phyloP scores from a whole-genome alignment of 148 eudicot genomes.

The Amaranthus cruentus region DNA sequence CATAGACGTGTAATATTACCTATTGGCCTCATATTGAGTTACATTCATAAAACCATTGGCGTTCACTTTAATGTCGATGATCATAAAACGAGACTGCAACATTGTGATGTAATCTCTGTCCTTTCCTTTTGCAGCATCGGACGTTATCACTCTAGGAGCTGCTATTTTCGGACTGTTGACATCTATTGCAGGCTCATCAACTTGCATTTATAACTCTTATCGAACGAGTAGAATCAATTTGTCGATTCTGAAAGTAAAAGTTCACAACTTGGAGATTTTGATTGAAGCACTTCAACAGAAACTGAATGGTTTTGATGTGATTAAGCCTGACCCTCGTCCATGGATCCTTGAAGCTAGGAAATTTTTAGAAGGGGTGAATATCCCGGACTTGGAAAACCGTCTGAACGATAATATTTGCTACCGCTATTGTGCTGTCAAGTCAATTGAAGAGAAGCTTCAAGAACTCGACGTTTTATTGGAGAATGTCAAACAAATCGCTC shows the following conservation, averaged over 20 bases:
- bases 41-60: no score
- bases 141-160: constrained; percentile 32
- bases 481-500: constrained; percentile 23
- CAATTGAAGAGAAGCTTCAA: constrained; percentile 24
- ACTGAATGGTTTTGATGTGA: constrained; percentile 21
- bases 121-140: constrained; percentile 26
- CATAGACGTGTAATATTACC: no score
- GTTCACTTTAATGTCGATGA: not conserved
- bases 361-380: constrained; percentile 16
- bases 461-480: constrained; percentile 21
- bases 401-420: constrained; percentile 19
- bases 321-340: constrained; percentile 29
- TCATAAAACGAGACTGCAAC: not conserved
- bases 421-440: constrained; percentile 15
- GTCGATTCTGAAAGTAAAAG: constrained; percentile 29
- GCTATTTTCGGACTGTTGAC: constrained; percentile 30
- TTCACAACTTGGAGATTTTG: constrained; percentile 25
- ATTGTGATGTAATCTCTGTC: not conserved
- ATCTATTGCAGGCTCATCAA: constrained; percentile 30
- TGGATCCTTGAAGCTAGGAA: constrained; percentile 26
- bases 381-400: constrained; percentile 13
- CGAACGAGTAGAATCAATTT: constrained; percentile 29
- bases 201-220: constrained; percentile 27
- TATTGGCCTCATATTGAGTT: no score
- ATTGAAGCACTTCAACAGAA: constrained; percentile 24